These are phyloP conservation scores for Aspergillus homomorphus DNA, from an alignment of 495 filamentous ascomycete genomes.

Conservation along the genomic window DNA sequence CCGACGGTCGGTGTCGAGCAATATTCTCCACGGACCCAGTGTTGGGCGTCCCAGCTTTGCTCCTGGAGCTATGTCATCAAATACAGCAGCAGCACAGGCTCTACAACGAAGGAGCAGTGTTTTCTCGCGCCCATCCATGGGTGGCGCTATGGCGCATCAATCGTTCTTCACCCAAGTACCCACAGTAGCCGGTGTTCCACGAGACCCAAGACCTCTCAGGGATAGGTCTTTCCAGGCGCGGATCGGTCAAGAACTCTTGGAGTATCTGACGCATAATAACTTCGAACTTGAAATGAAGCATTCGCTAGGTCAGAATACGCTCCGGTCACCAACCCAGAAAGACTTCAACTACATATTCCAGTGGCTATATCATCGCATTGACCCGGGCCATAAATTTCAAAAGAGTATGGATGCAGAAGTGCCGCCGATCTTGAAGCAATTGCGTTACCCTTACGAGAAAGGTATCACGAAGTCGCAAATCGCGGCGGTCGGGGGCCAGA, in stretches of 20 bases:
- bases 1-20: constrained; percentile 75
- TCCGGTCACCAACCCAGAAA: constrained; percentile 93
- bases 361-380: constrained; percentile 93
- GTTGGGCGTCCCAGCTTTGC: constrained; percentile 69
- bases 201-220: constrained; percentile 85
- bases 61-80: constrained; percentile 52
- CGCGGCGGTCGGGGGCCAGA: constrained; percentile 87
- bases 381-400: constrained; percentile 85
- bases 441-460: constrained; percentile 92
- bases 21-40: constrained; percentile 60
- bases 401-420: constrained; percentile 94
- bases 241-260: constrained; percentile 84
- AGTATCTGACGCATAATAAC: constrained; percentile 84
- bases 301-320: constrained; percentile 77
- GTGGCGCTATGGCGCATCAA: constrained; percentile 64
- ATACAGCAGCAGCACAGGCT: constrained; percentile 39
- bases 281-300: constrained; percentile 98
- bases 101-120: constrained; percentile 80
- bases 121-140: constrained; percentile 66
- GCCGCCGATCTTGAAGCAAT: constrained; percentile 80
- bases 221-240: constrained; percentile 74
- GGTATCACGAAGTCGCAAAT: constrained; percentile 94
- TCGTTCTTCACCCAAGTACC: constrained; percentile 90
- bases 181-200: constrained; percentile 69
- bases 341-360: constrained; percentile 97